Base-by-base conservation (phyloP, 2,329 filamentous ascomycete species). In the Alternaria rosae region DNA sequence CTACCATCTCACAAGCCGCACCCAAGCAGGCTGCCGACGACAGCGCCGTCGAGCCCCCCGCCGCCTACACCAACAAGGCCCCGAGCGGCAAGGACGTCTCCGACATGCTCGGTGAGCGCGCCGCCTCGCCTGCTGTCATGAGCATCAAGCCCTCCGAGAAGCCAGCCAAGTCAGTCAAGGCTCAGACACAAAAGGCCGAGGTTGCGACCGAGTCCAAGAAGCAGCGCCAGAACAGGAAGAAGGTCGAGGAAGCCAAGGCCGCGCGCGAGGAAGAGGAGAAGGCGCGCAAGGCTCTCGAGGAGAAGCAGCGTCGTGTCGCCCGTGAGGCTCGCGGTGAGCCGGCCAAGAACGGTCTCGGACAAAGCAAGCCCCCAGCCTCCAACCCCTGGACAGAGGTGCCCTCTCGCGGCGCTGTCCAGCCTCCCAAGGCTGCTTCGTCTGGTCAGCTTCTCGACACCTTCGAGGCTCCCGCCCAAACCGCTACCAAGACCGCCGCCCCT, bases 181-280 rank as follows among this genome's bases (percentile, higher is more conserved):
- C 87, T 65, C 89, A 89, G 80, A 82, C 85, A 54, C 88, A 89
- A 82, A 82, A 85, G 42, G 84, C 80, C 59, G 76, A 78, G 54
- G 64, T 68, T 21, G 63, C 87, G 51, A 87, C 86, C 17, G 92
- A 97, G 84, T 91, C 91, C 20, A 97, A 97, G 90, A 97, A 97
- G 85, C 92, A 97, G 83, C 90, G 93, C 62, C 94, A 97, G 84
- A 95, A 97, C 83, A 88, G 90, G 70, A 89, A 91, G 83, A 97
- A 97, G 88, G 89, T 87, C 38, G 93, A 97, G 81, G 90, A 89
- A 60, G 89, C 89, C 73, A 95, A 92, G 85, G 84, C 85, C 28
- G 85, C 87, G 59, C 89, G 91, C 28, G 90, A 94, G 76, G 91
- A 92, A 71, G 88, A 91, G 1, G 94, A 97, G 82, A 87, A 89